A percentile compares a stretch with the other conserved stretches of the same genome.
Evolutionary conservation across 208 protist genomes (phyloP).

Genomic region (Wallacemonas sp.): DNA sequence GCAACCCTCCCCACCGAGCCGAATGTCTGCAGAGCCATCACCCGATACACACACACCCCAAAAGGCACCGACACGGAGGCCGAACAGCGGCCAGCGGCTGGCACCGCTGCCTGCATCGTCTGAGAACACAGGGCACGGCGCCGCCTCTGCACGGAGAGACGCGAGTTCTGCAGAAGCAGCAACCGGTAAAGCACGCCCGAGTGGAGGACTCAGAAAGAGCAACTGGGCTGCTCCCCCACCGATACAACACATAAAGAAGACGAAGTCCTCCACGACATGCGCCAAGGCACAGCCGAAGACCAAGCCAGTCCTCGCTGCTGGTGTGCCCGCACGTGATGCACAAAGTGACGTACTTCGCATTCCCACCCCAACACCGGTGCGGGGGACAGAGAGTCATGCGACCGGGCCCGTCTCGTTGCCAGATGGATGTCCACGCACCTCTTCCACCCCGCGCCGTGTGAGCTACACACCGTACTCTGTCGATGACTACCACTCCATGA

Average conservation of each 20-base stretch:
- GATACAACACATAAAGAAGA: not conserved
- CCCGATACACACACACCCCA: not conserved
- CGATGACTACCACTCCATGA: constrained; percentile 70
- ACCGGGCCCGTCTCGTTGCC: too few relatives aligned
- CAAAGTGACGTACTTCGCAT: not conserved
- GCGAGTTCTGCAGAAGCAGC: not conserved
- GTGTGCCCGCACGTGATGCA: too few relatives aligned
- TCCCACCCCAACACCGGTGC: not conserved
- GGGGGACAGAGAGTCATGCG: too few relatives aligned
- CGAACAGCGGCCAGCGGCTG: constrained; percentile 22
- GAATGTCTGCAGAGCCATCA: too few relatives aligned
- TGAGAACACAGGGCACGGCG: too few relatives aligned
- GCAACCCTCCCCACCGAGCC: too few relatives aligned
- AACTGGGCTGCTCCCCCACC: not conserved
- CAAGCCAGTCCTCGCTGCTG: not conserved
- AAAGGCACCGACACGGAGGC: not conserved
- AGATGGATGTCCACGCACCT: too few relatives aligned
- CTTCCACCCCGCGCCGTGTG: not conserved
- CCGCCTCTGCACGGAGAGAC: not conserved
- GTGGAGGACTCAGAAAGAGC: not conserved
- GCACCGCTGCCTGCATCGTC: not conserved
- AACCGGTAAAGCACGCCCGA: too few relatives aligned
- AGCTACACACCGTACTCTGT: constrained; percentile 69
- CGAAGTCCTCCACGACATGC: too few relatives aligned
- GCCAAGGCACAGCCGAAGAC: too few relatives aligned